Evolutionary conservation across 768 basidiomycete genomes (phyloP).

Genomic region (Pleurotus tuoliensis): DNA sequence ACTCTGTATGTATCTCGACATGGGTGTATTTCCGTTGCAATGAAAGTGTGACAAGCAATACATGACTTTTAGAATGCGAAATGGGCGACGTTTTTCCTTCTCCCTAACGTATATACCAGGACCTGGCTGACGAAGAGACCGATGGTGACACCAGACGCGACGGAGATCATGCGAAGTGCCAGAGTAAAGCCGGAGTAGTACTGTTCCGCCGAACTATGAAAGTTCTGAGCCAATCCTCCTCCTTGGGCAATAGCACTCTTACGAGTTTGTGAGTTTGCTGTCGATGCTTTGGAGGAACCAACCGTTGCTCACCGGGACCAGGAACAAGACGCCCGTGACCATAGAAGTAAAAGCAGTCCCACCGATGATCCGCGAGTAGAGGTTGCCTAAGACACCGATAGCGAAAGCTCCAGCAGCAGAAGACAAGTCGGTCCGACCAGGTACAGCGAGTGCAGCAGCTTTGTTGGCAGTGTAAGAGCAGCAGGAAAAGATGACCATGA

Average conservation of each 20-base stretch:
- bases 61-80: slow-evolving; percentile 58
- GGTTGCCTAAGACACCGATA: slow-evolving; percentile 75
- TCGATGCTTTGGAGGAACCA: not conserved
- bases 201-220: slow-evolving; percentile 57
- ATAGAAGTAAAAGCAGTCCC: slow-evolving; percentile 88
- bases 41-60: not conserved
- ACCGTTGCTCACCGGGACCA: slow-evolving; percentile 68
- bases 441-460: slow-evolving; percentile 54
- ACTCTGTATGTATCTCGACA: slow-evolving; percentile 5
- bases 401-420: slow-evolving; percentile 77
- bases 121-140: slow-evolving; percentile 82
- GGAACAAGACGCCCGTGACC: slow-evolving; percentile 90
- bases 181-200: slow-evolving; percentile 78
- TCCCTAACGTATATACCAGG: slow-evolving; percentile 72
- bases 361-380: slow-evolving; percentile 70
- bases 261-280: not conserved
- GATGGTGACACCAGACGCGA: slow-evolving; percentile 82
- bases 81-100: slow-evolving; percentile 66
- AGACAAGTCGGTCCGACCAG: slow-evolving; percentile 68
- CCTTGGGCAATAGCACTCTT: slow-evolving; percentile 77
- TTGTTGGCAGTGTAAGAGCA: slow-evolving; percentile 70
- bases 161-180: slow-evolving; percentile 78
- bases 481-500: slow-evolving; percentile 80
- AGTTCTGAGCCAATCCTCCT: slow-evolving; percentile 63
- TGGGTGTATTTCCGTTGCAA: not conserved